Evolutionary conservation across 768 basidiomycete species (phyloP), one percentile per base, ranked within the genome.

Genomic region (Podaxis mareebaensis): DNA sequence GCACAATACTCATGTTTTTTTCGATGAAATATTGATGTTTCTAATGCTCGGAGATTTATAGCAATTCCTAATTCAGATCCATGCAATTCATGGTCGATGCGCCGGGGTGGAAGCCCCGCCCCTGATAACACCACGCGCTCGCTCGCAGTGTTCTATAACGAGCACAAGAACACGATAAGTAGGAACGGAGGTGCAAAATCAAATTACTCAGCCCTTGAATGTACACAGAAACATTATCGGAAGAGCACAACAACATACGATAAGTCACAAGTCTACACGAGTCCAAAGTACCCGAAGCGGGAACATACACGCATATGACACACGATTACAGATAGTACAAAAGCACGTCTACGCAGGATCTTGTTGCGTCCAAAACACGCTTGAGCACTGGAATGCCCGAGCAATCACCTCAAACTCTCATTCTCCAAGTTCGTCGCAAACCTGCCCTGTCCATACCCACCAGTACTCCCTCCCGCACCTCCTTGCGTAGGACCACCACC

Each of bases 401-500:
- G 20, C n/a, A 24, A 10, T 51, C 49, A 51, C 49, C 20, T 24
- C 49, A 60, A 36, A 46, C 30, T 20, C 4, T 59, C 58, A 15
- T 30, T 22, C 39, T 54, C 55, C 46, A 57, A 33, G 59, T 59
- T 59, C 12, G 51, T 59, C 26, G 56, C 49, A 36, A 64, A 58
- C 39, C n/a, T 58, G 1, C 63, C 63, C 22, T 58, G 53, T 20
- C 56, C 63, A 38, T 56, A 63, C 17, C 53, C 53, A 3, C 58
- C 52, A 26, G n/a, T 3, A 17, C 3, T 39, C 24, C 24, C 13
- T 33, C 53, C 56, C 30, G 2, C n/a, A 38, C 56, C 46, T 20
- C 55, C 57, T 51, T 13, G 53, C 40, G 61, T 52, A 56, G n/a
- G 67, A 13, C 64, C 65, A 63, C 69, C 71, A 17, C 66, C 67